Evolutionary conservation across 208 protist genomes (phyloP).

Genomic region (Phytomonas sp.): DNA sequence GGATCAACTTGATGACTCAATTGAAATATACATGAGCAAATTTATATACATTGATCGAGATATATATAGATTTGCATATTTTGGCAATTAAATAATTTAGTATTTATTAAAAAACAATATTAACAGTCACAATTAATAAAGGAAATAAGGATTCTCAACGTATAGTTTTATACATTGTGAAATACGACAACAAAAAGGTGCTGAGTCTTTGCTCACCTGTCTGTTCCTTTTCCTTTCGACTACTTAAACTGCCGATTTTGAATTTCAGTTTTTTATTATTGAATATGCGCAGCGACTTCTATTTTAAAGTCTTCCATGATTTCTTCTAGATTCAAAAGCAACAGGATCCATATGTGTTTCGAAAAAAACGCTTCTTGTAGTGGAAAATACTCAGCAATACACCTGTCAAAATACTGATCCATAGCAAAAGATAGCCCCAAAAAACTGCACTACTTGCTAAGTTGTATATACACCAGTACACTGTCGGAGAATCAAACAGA

Average conservation of each 20-base stretch:
- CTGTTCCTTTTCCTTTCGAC: neutral
- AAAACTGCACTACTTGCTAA: constrained; percentile 53
- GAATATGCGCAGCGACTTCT: neutral
- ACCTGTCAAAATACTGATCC: constrained; percentile 31
- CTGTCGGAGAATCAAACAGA: constrained; percentile 31
- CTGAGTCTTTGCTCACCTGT: neutral
- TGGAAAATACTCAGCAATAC: constrained; percentile 44
- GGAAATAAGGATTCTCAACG: neutral
- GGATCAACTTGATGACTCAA: too few species aligned
- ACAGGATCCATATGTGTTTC: constrained; percentile 32
- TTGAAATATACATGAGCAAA: too few species aligned
- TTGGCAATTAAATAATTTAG: constrained; percentile 1
- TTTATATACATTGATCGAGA: too few species aligned
- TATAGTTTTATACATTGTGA: neutral
- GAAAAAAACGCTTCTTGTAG: constrained; percentile 48
- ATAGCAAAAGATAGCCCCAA: constrained; percentile 71
- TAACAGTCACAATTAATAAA: neutral
- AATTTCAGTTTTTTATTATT: neutral
- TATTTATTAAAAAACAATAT: constrained; percentile 6
- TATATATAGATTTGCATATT: neutral
- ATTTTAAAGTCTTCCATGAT: constrained; percentile 4
- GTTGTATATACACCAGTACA: constrained; percentile 71
- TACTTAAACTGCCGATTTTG: neutral
- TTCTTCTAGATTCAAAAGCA: constrained; percentile 1
- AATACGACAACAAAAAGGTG: neutral